Conservation (phyloP, 164 flowering plant species). For the Chimonanthus salicifolius region DNA sequence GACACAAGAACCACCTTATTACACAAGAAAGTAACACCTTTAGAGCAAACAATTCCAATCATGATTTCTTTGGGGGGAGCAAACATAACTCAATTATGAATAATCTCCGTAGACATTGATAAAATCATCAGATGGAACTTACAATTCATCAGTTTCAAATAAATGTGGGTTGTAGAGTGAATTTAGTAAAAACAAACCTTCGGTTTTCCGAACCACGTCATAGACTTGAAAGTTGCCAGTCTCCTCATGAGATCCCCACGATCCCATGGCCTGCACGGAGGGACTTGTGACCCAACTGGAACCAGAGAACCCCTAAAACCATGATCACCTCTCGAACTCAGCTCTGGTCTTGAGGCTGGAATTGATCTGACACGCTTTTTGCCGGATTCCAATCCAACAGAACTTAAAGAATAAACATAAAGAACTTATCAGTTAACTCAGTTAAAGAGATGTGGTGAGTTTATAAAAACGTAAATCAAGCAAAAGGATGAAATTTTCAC, state of each 20-base stretch:
- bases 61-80: background rate
- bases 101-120: background rate
- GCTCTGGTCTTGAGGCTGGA: slow-evolving; percentile 19
- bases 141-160: background rate
- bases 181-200: slow-evolving; percentile 42
- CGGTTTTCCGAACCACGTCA: slow-evolving; percentile 98
- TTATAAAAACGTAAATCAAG: too few relatives aligned
- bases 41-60: background rate
- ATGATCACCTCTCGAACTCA: slow-evolving; percentile 19
- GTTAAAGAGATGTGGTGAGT: background rate
- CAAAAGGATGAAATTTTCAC: too few relatives aligned
- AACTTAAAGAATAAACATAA: slow-evolving; percentile 16
- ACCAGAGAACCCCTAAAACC: slow-evolving; percentile 18
- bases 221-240: slow-evolving; percentile 84
- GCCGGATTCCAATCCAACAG: slow-evolving; percentile 30
- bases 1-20: too few relatives aligned
- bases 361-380: slow-evolving; percentile 42
- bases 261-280: slow-evolving; percentile 86
- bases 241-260: slow-evolving; percentile 73
- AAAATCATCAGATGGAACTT: background rate
- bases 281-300: slow-evolving; percentile 28
- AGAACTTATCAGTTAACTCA: background rate
- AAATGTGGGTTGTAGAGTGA: background rate
- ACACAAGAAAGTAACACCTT: background rate
- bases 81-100: background rate